phyloP scores from a whole-genome alignment of 2,329 filamentous ascomycete species.

The Epichloe sp. region DNA sequence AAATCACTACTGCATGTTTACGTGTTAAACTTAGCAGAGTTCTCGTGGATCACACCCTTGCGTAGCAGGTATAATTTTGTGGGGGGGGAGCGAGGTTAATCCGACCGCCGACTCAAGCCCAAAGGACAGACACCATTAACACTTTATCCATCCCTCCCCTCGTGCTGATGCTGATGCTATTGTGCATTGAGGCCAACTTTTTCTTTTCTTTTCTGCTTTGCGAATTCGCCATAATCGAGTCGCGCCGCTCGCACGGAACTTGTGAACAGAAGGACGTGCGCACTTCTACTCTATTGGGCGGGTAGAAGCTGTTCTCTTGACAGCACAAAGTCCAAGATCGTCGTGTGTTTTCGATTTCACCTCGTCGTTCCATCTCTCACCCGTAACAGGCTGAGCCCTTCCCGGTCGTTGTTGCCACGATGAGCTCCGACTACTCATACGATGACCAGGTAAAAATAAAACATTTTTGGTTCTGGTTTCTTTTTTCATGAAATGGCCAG shows the following conservation, averaged over 20 bases:
- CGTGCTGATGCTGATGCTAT: background rate
- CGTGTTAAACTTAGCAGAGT: no score
- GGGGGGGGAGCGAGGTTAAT: constrained; percentile 18
- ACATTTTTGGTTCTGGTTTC: background rate
- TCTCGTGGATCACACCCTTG: no score
- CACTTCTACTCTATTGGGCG: background rate
- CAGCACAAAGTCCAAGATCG: background rate
- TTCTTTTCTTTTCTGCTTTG: background rate
- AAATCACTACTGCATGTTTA: no score
- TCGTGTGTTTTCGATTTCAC: background rate
- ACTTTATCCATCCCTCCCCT: background rate
- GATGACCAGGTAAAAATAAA: constrained; percentile 61
- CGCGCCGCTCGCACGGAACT: background rate
- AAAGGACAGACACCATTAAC: constrained; percentile 5
- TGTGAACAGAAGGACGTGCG: background rate
- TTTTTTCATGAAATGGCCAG: no score
- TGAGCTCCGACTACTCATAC: constrained; percentile 95
- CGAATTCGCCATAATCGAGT: background rate
- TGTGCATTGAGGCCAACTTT: background rate
- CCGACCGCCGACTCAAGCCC: constrained; percentile 15
- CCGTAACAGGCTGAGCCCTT: constrained; percentile 23
- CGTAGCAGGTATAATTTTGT: background rate
- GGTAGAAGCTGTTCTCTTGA: background rate
- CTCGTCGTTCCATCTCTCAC: background rate
- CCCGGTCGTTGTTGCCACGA: constrained; percentile 33